These are phyloP conservation scores for Colletotrichum australisinense DNA, from an alignment of 2,329 filamentous ascomycete genomes.

Conservation along the genomic window DNA sequence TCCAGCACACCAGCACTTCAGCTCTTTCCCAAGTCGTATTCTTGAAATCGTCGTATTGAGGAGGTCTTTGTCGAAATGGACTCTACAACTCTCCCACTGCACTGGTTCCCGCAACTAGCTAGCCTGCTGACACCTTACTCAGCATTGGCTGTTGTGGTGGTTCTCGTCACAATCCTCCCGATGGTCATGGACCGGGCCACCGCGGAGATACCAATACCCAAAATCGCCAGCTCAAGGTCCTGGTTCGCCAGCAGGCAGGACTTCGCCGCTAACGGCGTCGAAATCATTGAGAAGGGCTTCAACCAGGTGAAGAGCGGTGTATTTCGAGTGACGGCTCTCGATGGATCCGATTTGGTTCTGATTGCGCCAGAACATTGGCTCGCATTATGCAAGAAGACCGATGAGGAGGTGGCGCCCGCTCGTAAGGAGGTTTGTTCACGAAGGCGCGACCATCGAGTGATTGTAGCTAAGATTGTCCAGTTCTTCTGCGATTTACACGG, in stretches of 20 bases:
- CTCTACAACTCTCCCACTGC: not conserved
- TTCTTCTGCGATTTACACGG: slow-evolving; percentile 29
- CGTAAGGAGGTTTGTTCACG: slow-evolving; percentile 14
- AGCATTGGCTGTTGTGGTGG: not conserved
- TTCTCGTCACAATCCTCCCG: not conserved
- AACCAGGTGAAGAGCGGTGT: slow-evolving; percentile 18
- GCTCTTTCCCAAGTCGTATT: not conserved
- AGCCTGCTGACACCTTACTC: not conserved
- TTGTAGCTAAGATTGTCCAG: not conserved
- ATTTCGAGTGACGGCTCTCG: slow-evolving; percentile 21
- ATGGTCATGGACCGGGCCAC: not conserved
- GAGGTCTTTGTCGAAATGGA: slow-evolving; percentile 4
- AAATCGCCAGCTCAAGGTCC: slow-evolving; percentile 22
- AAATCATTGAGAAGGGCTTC: slow-evolving; percentile 29
- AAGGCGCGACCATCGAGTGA: not conserved
- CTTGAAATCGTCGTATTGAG: not conserved
- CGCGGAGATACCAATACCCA: slow-evolving; percentile 2
- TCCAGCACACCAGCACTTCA: too few relatives aligned
- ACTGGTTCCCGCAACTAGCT: not conserved
- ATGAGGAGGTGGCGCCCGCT: slow-evolving; percentile 24
- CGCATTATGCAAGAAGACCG: slow-evolving; percentile 28
- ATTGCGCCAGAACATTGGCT: slow-evolving; percentile 24
- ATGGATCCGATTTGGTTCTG: slow-evolving; percentile 27
- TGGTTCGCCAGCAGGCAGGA: slow-evolving; percentile 25
- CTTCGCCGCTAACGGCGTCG: slow-evolving; percentile 25